Percentiles rank a stretch among this genome's conserved stretches.
Conservation (phyloP, 2,329 filamentous ascomycete genomes). For the Ploettnerulaceae sp. region DNA sequence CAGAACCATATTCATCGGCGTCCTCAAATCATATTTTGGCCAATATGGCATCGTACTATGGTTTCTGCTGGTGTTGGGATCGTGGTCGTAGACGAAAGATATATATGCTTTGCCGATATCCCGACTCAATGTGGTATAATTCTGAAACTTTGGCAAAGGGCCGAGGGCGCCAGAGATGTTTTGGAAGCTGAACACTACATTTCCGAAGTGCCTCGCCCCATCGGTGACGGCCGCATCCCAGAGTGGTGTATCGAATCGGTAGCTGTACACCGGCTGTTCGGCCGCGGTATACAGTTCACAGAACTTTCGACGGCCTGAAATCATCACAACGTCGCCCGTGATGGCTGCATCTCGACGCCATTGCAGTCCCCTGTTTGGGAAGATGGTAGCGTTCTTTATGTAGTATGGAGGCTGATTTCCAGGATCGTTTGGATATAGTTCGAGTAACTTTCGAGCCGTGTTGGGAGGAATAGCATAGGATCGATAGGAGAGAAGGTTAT, state of each 20-base stretch:
- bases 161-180: constrained; percentile 46
- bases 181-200: constrained; percentile 48
- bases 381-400: constrained; percentile 16
- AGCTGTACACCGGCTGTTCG: background rate
- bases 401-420: background rate
- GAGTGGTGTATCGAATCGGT: constrained; percentile 18
- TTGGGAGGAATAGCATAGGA: constrained; percentile 8
- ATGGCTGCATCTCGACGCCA: constrained; percentile 42
- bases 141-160: constrained; percentile 40
- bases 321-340: constrained; percentile 46
- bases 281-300: constrained; percentile 36
- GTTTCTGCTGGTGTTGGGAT: constrained; percentile 38
- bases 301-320: constrained; percentile 42
- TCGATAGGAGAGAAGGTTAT: background rate
- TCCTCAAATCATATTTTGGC: constrained; percentile 38
- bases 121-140: constrained; percentile 30
- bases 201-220: constrained; percentile 44
- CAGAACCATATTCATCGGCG: constrained; percentile 42
- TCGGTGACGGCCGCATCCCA: constrained; percentile 39
- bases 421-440: background rate
- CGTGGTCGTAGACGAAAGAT: constrained; percentile 39
- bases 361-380: background rate
- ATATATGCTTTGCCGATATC: constrained; percentile 26
- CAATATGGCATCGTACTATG: constrained; percentile 36
- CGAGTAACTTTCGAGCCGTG: background rate